phyloP scores from a whole-genome alignment of 1,284 basidiomycete genomes.

The Irpex rosettiformis region DNA sequence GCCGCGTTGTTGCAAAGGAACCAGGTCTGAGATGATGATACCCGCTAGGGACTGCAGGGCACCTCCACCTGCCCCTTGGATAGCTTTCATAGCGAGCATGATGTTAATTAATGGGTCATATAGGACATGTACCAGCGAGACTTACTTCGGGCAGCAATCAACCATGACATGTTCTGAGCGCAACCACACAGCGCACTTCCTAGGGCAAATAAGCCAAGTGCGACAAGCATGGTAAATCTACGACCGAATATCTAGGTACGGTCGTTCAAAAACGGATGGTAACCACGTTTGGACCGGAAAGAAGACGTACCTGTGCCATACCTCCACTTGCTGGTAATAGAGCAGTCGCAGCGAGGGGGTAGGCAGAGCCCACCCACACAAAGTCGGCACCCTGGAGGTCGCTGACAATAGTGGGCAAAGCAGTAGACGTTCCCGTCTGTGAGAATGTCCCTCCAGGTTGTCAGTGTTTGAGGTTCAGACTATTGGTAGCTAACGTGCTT shows the following conservation, averaged over 20 bases:
- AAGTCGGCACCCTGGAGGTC: conserved; percentile 10
- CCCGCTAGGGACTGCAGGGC: background rate
- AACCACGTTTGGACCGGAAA: background rate
- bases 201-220: conserved; percentile 4
- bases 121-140: background rate
- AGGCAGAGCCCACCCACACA: conserved; percentile 11
- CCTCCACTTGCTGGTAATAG: conserved; percentile 10
- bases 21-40: conserved; percentile 11
- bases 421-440: conserved; percentile 8
- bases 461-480: background rate
- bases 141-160: conserved; percentile 8
- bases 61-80: conserved; percentile 3
- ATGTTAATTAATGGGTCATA: background rate
- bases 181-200: conserved; percentile 13
- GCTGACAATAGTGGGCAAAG: conserved; percentile 9
- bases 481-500: background rate
- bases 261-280: background rate
- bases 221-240: conserved; percentile 8
- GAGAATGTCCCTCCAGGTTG: background rate
- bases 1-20: conserved; percentile 6
- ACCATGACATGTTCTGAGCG: conserved; percentile 12
- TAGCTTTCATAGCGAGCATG: background rate
- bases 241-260: conserved; percentile 8
- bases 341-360: conserved; percentile 10
- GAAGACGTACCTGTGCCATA: conserved; percentile 4